Percentiles rank a stretch among this genome's conserved stretches.
Conservation (phyloP, 257 asterid species). For the Solanum sitiens region DNA sequence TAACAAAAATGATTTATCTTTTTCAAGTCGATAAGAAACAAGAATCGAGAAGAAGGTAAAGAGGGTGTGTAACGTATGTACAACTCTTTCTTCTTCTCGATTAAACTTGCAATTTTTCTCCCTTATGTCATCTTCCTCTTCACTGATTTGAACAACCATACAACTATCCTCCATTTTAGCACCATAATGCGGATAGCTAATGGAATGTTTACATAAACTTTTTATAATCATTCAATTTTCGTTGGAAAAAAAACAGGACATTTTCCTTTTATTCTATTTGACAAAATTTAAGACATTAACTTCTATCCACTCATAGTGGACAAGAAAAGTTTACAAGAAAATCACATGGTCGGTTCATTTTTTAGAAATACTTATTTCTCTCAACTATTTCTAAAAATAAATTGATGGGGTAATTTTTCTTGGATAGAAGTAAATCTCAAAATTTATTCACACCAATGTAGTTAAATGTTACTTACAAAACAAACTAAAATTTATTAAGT, state of each 20-base stretch:
- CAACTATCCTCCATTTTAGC: background rate
- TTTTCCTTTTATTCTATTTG: background rate
- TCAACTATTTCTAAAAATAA: too few relatives aligned
- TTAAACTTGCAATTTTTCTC: background rate
- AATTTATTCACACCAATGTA: background rate
- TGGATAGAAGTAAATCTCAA: background rate
- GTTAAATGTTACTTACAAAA: background rate
- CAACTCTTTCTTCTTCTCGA: slow-evolving; percentile 1
- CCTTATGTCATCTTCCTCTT: background rate
- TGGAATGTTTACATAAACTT: background rate
- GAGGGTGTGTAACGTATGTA: background rate
- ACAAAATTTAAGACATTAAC: background rate
- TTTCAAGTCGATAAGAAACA: background rate
- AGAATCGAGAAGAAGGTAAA: slow-evolving; percentile 3
- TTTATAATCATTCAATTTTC: background rate
- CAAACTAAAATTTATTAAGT: background rate
- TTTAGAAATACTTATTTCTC: too few relatives aligned
- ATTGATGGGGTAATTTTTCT: too few relatives aligned
- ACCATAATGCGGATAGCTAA: background rate
- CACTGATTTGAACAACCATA: background rate
- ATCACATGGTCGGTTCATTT: background rate
- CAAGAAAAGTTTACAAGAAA: background rate
- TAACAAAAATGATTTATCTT: background rate
- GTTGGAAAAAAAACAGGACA: background rate
- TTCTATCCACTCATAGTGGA: background rate